A percentile compares a stretch with the other conserved stretches of the same genome.
phyloP scores from a whole-genome alignment of 140 eudicot genomes.

The Ambrosia hybrid region DNA sequence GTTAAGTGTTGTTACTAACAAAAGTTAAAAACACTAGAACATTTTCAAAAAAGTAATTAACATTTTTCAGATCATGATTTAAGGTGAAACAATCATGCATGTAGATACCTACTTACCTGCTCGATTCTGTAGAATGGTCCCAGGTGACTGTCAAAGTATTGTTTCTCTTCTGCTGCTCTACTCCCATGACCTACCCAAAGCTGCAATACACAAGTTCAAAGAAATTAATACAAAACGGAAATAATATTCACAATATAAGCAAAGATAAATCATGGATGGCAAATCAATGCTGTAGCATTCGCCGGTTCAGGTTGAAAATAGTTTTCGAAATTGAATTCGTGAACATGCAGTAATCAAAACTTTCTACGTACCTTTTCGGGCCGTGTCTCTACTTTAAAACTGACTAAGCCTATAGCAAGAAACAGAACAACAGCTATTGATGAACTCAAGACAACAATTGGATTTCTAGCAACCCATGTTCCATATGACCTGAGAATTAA shows the following conservation, averaged over 20 bases:
- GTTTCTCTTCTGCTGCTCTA: constrained; percentile 95
- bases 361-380: constrained; percentile 79
- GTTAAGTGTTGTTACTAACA: constrained; percentile 5
- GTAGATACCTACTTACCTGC: constrained; percentile 57
- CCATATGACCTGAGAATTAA: constrained; percentile 77
- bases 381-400: constrained; percentile 89
- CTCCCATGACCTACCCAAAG: constrained; percentile 98
- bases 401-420: constrained; percentile 80
- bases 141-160: constrained; percentile 78
- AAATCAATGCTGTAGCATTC: background rate
- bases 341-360: background rate
- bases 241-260: background rate
- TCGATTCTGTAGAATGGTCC: constrained; percentile 97
- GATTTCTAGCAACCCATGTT: constrained; percentile 92
- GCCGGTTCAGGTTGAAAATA: background rate
- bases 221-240: background rate
- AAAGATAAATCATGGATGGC: background rate
- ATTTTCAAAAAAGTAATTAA: background rate
- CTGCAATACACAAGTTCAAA: constrained; percentile 43
- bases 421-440: constrained; percentile 70
- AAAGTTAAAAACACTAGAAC: background rate
- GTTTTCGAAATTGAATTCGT: background rate
- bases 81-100: background rate
- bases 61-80: background rate
- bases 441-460: constrained; percentile 67